Conservation (phyloP, 1,284 basidiomycete species). For the Cryptococcus sp. region DNA sequence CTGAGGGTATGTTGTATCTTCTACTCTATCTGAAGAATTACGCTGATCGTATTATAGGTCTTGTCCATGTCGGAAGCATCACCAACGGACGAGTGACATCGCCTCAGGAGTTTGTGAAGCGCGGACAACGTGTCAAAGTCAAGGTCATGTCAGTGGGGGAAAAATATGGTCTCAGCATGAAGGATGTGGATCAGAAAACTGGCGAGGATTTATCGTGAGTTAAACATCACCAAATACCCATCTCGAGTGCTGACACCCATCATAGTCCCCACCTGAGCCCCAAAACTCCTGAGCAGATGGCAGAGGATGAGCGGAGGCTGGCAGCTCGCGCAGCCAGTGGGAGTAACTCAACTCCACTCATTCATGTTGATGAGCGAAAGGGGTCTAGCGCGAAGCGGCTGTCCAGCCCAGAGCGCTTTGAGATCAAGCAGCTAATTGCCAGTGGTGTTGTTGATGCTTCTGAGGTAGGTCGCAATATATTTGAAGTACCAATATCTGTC, state of each 20-base stretch:
- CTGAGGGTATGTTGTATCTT: neutral
- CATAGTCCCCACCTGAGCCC: constrained; percentile 76
- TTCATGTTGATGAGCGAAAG: constrained; percentile 59
- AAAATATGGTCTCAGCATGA: constrained; percentile 87
- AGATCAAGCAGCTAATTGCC: constrained; percentile 97
- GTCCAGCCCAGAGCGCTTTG: constrained; percentile 96
- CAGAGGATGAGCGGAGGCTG: constrained; percentile 63
- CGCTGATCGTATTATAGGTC: constrained; percentile 56
- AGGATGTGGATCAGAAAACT: constrained; percentile 89
- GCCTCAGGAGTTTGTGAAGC: constrained; percentile 76
- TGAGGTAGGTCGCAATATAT: constrained; percentile 54
- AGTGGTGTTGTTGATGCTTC: constrained; percentile 88
- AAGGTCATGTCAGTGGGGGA: constrained; percentile 90
- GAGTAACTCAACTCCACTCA: constrained; percentile 52
- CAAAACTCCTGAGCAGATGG: constrained; percentile 84
- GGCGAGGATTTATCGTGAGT: constrained; percentile 69
- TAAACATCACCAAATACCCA: neutral
- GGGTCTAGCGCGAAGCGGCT: constrained; percentile 75
- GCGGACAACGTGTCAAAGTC: constrained; percentile 83
- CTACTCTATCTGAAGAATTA: neutral
- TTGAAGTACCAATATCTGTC: neutral
- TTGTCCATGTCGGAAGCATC: constrained; percentile 94
- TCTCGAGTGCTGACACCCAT: constrained; percentile 1
- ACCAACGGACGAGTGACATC: constrained; percentile 77
- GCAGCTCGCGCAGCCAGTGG: constrained; percentile 55